Evolutionary conservation across 2,329 filamentous ascomycete species (phyloP).

Genomic region (Ophiostoma montium): DNA sequence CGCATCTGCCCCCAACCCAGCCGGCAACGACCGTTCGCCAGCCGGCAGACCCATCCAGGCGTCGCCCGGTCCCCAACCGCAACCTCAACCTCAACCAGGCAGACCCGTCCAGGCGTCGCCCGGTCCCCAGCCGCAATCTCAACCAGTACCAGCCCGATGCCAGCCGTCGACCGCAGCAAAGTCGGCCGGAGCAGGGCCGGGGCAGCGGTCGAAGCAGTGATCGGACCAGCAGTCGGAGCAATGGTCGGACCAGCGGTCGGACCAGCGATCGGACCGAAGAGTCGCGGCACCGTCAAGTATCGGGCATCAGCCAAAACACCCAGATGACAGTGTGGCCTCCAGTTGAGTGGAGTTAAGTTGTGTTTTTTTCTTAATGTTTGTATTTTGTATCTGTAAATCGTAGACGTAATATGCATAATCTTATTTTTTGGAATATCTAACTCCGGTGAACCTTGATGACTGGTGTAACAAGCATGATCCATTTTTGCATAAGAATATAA

Average conservation of each 20-base stretch:
- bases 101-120: not conserved
- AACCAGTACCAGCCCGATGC: conserved; percentile 3
- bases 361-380: not conserved
- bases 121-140: not conserved
- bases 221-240: no score
- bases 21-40: not conserved
- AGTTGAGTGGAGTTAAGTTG: not conserved
- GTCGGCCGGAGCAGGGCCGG: no score
- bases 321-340: not conserved
- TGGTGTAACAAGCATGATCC: no score
- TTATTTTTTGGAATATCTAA: not conserved
- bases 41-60: not conserved
- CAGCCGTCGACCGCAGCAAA: conserved; percentile 2
- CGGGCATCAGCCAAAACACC: not conserved
- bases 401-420: not conserved
- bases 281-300: not conserved
- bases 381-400: not conserved
- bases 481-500: no score
- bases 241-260: no score
- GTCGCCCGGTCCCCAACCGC: not conserved
- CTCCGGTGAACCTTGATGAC: no score
- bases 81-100: conserved; percentile 6
- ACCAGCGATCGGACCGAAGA: not conserved
- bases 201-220: no score
- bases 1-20: not conserved